Evolutionary conservation across 1,284 basidiomycete species (phyloP), one percentile per base, ranked within the genome.

Genomic region (Cutaneotrichosporon sp.): DNA sequence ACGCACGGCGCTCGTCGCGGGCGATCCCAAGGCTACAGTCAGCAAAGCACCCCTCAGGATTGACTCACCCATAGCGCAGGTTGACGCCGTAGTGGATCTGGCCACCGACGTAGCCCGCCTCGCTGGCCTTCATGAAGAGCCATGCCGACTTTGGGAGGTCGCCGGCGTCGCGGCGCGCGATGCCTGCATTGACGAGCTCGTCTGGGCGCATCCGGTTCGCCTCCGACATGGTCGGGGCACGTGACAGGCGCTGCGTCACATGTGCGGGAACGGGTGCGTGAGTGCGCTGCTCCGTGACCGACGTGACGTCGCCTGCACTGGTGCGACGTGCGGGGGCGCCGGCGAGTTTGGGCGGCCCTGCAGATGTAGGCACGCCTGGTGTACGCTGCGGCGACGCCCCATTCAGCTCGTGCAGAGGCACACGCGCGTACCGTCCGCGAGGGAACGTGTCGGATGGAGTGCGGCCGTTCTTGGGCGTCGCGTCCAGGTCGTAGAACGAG

Each of bases 71-170:
- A 50, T 74, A 69, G 15, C 69, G 59, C 22, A 76, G 58, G 1
- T 71, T 66, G 4, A 74, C 56, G 20, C 69, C 74, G 56, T 63
- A 75, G 45, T 72, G 69, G 50, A 76, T 71, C 53, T 65, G 59
- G 5, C 74, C 74, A 0, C 66, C 68, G n/a, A 65, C 45, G 44
- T 66, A 69, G 4, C 73, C 73, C 3, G 56, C 60, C 51, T 75
- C 69, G 18, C 71, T 70, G 40, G 74, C 71, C 56, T 66, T 68
- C 62, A 71, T 65, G 51, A 75, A 76, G 43, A 69, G 66, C 59
- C 66, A 74, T 38, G 72, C 70, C 12, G 65, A 64, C 40, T 69
- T 70, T 9, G 71, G 60, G 35, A 69, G 38, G 56, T 74, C 69
- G 9, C 69, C 70, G 30, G 62, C 63, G 4, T 62, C 60, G 37